Percentiles rank a stretch among this genome's conserved stretches.
Conservation (phyloP, 176 grass and related monocot species). For the Carex pumila region DNA sequence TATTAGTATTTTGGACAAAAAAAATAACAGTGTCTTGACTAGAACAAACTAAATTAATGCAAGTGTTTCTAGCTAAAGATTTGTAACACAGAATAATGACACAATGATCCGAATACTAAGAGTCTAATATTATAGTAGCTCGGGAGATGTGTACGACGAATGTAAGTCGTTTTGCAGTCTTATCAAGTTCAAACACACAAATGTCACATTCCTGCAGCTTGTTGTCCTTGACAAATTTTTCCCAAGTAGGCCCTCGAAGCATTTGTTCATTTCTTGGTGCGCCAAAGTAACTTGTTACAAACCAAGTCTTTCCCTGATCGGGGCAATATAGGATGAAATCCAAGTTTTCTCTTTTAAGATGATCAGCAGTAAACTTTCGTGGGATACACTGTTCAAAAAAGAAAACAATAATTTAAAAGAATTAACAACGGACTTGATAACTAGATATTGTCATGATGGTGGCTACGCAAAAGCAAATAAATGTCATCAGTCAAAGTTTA, state of each 20-base stretch:
- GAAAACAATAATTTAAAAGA: background rate
- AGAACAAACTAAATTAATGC: too few species aligned
- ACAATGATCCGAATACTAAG: background rate
- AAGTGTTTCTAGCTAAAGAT: too few species aligned
- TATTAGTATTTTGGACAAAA: too few species aligned
- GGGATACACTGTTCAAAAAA: background rate
- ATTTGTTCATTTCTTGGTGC: background rate
- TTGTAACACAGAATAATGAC: too few species aligned
- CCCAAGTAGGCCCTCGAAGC: slow-evolving; percentile 5
- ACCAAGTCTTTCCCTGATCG: slow-evolving; percentile 35
- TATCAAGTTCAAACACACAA: slow-evolving; percentile 27
- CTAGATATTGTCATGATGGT: background rate
- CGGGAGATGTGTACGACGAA: slow-evolving; percentile 21
- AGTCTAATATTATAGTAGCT: background rate
- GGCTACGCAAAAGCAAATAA: background rate
- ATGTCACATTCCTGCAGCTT: slow-evolving; percentile 26
- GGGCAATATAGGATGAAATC: slow-evolving; percentile 11
- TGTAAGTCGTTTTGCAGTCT: background rate
- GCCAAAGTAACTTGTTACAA: background rate
- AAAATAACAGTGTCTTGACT: too few species aligned
- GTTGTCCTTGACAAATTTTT: slow-evolving; percentile 28
- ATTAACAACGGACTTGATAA: background rate
- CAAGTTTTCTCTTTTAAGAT: background rate
- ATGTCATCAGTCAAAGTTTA: background rate
- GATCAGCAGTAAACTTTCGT: background rate